Conservation (phyloP, 768 basidiomycete species). For the Boletus eberwhitei region DNA sequence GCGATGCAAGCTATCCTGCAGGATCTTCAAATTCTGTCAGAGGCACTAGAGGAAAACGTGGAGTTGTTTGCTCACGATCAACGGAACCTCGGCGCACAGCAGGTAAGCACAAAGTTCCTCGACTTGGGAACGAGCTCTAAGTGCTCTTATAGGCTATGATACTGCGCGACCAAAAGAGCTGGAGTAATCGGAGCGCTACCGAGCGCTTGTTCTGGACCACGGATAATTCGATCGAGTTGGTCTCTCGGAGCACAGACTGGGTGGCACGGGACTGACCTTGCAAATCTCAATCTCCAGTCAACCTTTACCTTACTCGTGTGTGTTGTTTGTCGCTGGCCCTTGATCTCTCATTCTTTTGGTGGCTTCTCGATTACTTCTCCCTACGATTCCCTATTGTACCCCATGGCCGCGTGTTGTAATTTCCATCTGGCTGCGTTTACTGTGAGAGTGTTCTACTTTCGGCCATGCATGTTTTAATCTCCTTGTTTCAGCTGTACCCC, state of each 20-base stretch:
- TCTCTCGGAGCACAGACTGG: conserved; percentile 84
- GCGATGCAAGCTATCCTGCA: conserved; percentile 82
- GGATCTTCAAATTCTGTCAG: conserved; percentile 82
- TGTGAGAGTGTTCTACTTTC: conserved; percentile 7
- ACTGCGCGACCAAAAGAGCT: conserved; percentile 90
- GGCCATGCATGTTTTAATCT: conserved; percentile 13
- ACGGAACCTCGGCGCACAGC: conserved; percentile 95
- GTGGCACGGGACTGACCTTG: conserved; percentile 59
- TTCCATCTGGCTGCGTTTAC: conserved; percentile 12
- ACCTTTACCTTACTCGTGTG: background rate
- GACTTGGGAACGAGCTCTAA: background rate
- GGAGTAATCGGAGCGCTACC: conserved; percentile 88
- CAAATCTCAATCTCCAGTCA: background rate
- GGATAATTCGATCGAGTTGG: conserved; percentile 86
- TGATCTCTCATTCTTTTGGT: conserved; percentile 6
- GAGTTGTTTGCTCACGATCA: conserved; percentile 92
- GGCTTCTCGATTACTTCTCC: conserved; percentile 3
- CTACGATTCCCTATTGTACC: conserved; percentile 18
- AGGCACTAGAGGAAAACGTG: conserved; percentile 88
- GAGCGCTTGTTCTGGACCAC: conserved; percentile 92
- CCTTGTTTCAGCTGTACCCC: conserved; percentile 18
- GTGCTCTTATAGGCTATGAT: conserved; percentile 76
- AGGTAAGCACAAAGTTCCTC: conserved; percentile 49
- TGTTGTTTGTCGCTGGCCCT: conserved; percentile 4
- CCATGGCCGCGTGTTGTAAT: conserved; percentile 23